A percentile compares a stretch with the other conserved stretches of the same genome.
Evolutionary conservation across 129 eudicot genomes (phyloP).

Genomic region (Pseudognaphalium luteoalbum): DNA sequence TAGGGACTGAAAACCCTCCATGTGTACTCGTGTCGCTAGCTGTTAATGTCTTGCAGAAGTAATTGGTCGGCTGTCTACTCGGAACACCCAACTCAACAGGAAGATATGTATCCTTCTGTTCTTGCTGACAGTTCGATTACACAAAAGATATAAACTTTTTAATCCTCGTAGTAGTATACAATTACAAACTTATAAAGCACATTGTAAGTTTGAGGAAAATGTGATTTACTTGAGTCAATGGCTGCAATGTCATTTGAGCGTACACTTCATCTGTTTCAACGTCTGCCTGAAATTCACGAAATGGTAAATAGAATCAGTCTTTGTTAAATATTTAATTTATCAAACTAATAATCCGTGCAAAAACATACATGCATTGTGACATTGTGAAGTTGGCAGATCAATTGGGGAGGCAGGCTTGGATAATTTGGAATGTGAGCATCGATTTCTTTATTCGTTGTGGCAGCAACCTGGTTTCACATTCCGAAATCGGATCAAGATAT

Average conservation of each 20-base stretch:
- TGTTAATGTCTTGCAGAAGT: conserved; percentile 93
- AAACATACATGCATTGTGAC: conserved; percentile 45
- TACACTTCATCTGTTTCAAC: conserved; percentile 98
- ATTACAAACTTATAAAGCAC: not conserved
- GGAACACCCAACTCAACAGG: conserved; percentile 92
- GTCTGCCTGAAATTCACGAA: conserved; percentile 67
- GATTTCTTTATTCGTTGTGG: conserved; percentile 39
- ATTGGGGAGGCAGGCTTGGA: conserved; percentile 40
- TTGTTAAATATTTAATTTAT: not conserved
- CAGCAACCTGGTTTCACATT: conserved; percentile 35
- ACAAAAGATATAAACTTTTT: conserved; percentile 5
- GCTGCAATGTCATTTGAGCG: conserved; percentile 99
- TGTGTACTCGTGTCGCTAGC: conserved; percentile 99
- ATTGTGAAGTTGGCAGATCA: conserved; percentile 50
- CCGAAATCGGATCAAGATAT: conserved; percentile 17
- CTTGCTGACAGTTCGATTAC: conserved; percentile 53
- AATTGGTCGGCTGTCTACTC: conserved; percentile 89
- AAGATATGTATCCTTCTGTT: conserved; percentile 93
- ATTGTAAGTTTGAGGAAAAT: not conserved
- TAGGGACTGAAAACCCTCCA: conserved; percentile 98
- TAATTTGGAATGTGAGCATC: conserved; percentile 40
- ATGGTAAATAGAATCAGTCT: conserved; percentile 9
- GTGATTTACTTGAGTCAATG: conserved; percentile 69
- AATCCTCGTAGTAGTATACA: not conserved
- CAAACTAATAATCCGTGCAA: not conserved